Evolutionary conservation across 768 basidiomycete species (phyloP).

Genomic region (Brasilioporus rufonigricans): DNA sequence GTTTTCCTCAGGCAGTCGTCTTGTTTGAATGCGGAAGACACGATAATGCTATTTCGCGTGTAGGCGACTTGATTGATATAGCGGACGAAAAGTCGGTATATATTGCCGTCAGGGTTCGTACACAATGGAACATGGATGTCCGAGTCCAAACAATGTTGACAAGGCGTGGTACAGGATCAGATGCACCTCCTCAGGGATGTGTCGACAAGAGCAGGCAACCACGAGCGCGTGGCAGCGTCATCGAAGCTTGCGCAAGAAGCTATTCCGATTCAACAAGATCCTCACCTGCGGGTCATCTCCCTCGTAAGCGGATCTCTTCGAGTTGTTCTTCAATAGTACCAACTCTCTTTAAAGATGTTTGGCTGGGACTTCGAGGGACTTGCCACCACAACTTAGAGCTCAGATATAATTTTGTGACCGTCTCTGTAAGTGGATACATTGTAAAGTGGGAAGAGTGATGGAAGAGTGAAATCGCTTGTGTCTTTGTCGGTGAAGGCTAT

Average conservation of each 20-base stretch:
- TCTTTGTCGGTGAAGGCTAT: no score
- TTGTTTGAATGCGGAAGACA: background rate
- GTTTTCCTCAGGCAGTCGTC: background rate
- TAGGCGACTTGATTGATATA: background rate
- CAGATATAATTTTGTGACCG: no score
- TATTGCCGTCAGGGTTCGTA: background rate
- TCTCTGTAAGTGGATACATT: no score
- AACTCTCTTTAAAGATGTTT: background rate
- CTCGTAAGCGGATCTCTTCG: background rate
- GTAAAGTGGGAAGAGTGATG: no score
- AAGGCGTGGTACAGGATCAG: conserved; percentile 2
- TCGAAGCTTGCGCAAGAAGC: background rate
- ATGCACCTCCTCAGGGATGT: background rate
- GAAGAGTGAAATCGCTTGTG: no score
- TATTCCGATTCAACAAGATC: background rate
- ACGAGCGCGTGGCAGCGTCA: background rate
- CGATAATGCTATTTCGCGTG: background rate
- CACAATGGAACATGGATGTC: background rate
- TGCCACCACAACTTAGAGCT: no score
- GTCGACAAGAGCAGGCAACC: background rate
- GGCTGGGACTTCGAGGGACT: background rate
- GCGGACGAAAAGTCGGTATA: background rate
- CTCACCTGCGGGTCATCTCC: background rate
- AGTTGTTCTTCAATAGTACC: no score
- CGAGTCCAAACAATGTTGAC: background rate